These are phyloP conservation scores for Candida chauliodis DNA, from an alignment of 805 yeast genomes.

Conservation along the genomic window DNA sequence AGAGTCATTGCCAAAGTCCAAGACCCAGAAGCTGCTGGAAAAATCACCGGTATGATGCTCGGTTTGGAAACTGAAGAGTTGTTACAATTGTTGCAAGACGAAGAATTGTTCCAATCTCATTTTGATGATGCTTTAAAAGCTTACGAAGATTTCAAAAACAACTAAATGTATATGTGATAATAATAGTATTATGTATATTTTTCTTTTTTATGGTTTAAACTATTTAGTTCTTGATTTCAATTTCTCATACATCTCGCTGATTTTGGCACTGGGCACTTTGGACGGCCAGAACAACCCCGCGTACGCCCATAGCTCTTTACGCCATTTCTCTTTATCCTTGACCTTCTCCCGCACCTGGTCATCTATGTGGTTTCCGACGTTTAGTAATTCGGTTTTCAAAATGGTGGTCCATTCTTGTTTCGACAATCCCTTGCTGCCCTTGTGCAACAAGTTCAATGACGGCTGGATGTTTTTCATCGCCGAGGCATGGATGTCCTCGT, in stretches of 20 bases:
- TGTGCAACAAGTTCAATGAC: conserved; percentile 61
- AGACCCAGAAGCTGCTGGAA: conserved; percentile 95
- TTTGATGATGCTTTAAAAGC: conserved; percentile 94
- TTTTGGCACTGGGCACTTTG: conserved; percentile 68
- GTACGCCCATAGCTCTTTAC: conserved; percentile 87
- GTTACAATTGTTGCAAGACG: conserved; percentile 83
- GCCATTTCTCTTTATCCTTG: conserved; percentile 54
- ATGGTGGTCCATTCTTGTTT: conserved; percentile 75
- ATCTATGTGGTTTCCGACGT: conserved; percentile 67
- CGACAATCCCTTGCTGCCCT: conserved; percentile 70
- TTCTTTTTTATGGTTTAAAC: too few species aligned
- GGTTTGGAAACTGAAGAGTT: conserved; percentile 93
- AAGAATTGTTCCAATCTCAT: conserved; percentile 82
- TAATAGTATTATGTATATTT: too few species aligned
- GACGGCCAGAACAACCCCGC: conserved; percentile 88
- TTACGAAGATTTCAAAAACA: conserved; percentile 83
- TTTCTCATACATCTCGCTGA: conserved; percentile 73
- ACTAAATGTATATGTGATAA: too few species aligned
- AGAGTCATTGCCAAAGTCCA: conserved; percentile 83
- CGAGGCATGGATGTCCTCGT: conserved; percentile 1
- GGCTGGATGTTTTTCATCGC: conserved; percentile 64
- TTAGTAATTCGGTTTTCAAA: conserved; percentile 62
- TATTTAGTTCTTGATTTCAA: conserved; percentile 29
- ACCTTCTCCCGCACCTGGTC: conserved; percentile 9
- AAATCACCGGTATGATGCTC: conserved; percentile 97